A percentile compares a stretch with the other conserved stretches of the same genome.
Conservation (phyloP, 2,329 filamentous ascomycete genomes). For the Allantophomopsis lycopodina region DNA sequence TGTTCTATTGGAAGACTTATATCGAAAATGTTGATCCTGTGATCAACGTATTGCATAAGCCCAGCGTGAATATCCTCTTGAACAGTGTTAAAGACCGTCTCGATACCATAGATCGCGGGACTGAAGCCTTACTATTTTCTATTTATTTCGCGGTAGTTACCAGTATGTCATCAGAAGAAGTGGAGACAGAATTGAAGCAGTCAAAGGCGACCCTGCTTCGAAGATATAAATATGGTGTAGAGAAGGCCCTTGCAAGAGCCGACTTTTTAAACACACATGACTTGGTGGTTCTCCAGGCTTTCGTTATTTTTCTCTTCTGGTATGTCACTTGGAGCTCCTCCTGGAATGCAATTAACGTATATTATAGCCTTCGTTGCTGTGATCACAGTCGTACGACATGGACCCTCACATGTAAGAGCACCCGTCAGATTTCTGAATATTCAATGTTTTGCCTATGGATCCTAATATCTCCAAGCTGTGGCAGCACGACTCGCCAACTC, state of each 20-base stretch:
- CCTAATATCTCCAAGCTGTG: conserved; percentile 24
- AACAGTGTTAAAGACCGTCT: conserved; percentile 19
- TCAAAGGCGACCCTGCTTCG: conserved; percentile 29
- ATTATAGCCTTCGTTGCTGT: too few species aligned
- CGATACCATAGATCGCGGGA: conserved; percentile 22
- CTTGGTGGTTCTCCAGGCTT: conserved; percentile 32
- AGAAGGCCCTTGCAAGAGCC: conserved; percentile 34
- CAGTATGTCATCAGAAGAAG: conserved; percentile 43
- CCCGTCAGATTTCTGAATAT: too few species aligned
- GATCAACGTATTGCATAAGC: conserved; percentile 29
- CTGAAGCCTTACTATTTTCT: conserved; percentile 39
- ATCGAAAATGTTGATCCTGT: conserved; percentile 34
- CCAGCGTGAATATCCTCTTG: conserved; percentile 24
- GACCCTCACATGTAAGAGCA: conserved; percentile 33
- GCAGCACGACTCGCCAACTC: conserved; percentile 34
- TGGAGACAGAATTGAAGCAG: conserved; percentile 32
- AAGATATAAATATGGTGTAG: conserved; percentile 31
- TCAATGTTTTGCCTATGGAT: too few species aligned
- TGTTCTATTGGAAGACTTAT: conserved; percentile 35
- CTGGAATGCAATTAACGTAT: neutral
- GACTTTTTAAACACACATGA: conserved; percentile 35
- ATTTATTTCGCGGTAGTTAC: conserved; percentile 42
- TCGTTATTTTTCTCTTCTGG: conserved; percentile 29
- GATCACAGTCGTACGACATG: conserved; percentile 23
- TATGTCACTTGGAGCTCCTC: neutral